Evolutionary conservation across 1,284 basidiomycete species (phyloP), one percentile per base, ranked within the genome.

Genomic region (Sphagnurus paluster): DNA sequence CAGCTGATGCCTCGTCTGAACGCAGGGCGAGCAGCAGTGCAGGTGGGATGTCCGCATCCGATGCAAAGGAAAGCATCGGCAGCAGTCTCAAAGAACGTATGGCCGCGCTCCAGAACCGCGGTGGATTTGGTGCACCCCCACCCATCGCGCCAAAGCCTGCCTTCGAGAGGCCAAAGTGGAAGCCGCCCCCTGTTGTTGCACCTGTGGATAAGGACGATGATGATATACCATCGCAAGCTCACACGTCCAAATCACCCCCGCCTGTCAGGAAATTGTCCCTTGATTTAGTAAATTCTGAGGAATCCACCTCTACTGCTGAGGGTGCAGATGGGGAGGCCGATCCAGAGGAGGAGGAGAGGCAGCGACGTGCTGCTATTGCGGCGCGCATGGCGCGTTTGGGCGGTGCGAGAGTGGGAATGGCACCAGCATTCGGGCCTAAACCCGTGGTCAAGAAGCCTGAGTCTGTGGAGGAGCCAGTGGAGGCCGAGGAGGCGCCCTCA

Each of bases 11-110:
- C 10, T 29, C 34, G 51, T 25, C 42, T 11, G 54, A 53, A 16
- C 52, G 37, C 50, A 60, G 50, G 38, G 28, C 50, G 11, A 65
- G 58, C 17, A 73, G 37, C 50, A 60, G 50, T 38, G 28, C 50
- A 11, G 65, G 58, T 17, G 73, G 76, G 0, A 88, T 94, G 85
- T 90, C 85, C 19, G 88, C 89, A 5, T 80, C 80, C 16, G 93
- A 95, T 70, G 92, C 91, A 24, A 82, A 87, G 63, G 84, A 84
- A 58, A 86, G 86, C 56, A 91, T 93, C 61, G 75, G 75, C 23
- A 74, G 75, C 3, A 90, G 87, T 50, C 69, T 97, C 54, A 93
- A 86, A 69, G 93, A 95, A 55, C 82, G 93, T 34, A 96, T 97
- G 91, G 92, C 92, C 20, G 90, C 92, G 2, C 71, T 96, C 26